Evolutionary conservation across 2,329 filamentous ascomycete genomes (phyloP).

Genomic region (Zymoseptoria brevis): DNA sequence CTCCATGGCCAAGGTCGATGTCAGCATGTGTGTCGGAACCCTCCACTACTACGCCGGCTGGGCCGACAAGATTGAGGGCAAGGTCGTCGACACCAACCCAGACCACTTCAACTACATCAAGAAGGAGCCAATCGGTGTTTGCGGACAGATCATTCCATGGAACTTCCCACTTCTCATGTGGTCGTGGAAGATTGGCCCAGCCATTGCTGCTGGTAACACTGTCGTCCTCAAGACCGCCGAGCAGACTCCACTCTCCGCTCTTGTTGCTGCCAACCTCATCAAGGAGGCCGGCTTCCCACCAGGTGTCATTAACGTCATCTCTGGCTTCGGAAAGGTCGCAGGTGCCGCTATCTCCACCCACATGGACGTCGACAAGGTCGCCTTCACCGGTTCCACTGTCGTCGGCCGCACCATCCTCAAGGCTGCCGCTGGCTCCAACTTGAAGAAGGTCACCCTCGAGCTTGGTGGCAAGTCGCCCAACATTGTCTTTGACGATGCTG

Average conservation of each 20-base stretch:
- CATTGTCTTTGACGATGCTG: constrained; percentile 70
- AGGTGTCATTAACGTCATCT: constrained; percentile 62
- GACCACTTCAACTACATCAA: constrained; percentile 79
- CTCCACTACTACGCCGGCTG: constrained; percentile 84
- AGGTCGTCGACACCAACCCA: constrained; percentile 70
- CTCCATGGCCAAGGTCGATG: constrained; percentile 66
- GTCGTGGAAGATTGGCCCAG: constrained; percentile 70
- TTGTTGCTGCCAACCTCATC: constrained; percentile 56
- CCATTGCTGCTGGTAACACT: constrained; percentile 64
- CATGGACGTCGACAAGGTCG: constrained; percentile 77
- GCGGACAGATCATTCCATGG: constrained; percentile 68
- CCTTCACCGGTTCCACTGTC: constrained; percentile 70
- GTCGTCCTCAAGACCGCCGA: constrained; percentile 68
- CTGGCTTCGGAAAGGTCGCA: constrained; percentile 69
- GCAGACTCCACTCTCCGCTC: constrained; percentile 64
- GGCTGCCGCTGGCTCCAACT: constrained; percentile 65
- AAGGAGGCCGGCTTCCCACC: constrained; percentile 73
- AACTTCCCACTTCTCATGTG: constrained; percentile 23
- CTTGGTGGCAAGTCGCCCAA: constrained; percentile 75
- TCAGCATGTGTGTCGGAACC: constrained; percentile 58
- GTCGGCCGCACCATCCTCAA: constrained; percentile 74
- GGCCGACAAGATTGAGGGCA: constrained; percentile 86
- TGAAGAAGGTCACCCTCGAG: constrained; percentile 76
- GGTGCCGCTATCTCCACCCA: constrained; percentile 68
- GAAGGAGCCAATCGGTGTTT: constrained; percentile 60